Evolutionary conservation across 2,329 filamentous ascomycete species (phyloP), one percentile per base, ranked within the genome.

Genomic region (Claviceps sp.): DNA sequence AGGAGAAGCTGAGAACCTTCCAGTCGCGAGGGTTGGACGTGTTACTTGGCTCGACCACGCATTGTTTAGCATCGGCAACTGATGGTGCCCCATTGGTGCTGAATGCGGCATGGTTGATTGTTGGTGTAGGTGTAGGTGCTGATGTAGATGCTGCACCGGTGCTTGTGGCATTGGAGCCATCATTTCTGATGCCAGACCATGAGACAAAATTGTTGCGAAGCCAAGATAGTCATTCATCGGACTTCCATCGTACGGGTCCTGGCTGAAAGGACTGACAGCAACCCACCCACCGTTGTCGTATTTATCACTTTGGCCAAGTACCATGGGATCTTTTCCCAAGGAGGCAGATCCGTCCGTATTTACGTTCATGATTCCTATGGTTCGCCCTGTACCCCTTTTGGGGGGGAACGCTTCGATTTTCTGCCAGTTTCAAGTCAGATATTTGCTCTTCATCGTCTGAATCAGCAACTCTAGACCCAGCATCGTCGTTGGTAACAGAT

Each of bases 41-140:
- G 84, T 86, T 64, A 91, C 72, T 77, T 89, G 85, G 65, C 86
- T 91, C 7, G 88, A 88, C 88, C 88, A 94, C 56, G 77, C 75
- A 49, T 75, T 85, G 59, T 87, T 82, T 57, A 90, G 71, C 62
- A 86, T 83, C 22, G 86, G 80, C 20, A 86, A 69, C 54, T 78
- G 71, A 55, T 78, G 74, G 58, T 76, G 76, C 58, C 79, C 74
- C 59, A 80, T 76, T 58, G 70, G 68, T 36, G 61, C 53, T 34
- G 62, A 55, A 36, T 63, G 64, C 14, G 64, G 63, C 51, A 66
- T 62, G 50, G 67, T 59, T 38, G 64, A 61, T 47, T 65, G 64
- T 42, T 61, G 51, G 5, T 42, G 47, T 11, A 22, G 45, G 2
- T 47, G 17, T 7, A 38, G 48, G 52, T 48, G 57, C 46, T 36